Evolutionary conservation across 495 filamentous ascomycete species (phyloP), one percentile per base, ranked within the genome.

Genomic region (Aspergillus diversus): DNA sequence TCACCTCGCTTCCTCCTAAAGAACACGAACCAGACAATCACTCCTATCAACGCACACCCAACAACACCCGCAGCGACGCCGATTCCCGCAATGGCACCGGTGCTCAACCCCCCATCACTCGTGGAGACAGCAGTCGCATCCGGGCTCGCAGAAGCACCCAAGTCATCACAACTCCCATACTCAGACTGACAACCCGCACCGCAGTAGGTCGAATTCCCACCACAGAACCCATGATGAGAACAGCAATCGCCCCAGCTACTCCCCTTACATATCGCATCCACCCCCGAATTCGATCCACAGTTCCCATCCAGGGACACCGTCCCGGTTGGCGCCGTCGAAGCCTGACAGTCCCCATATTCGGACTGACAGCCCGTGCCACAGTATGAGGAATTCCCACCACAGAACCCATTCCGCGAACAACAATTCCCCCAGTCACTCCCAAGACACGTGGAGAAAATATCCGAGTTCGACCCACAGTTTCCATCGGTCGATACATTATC

Each of bases 21-120:
- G 46, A 58, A 53, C 1, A 55, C 15, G 2, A 61, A 33, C 61
- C 61, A 63, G 3, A 46, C 35, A 31, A 43, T 6, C 46, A 63
- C 33, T 5, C 52, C 61, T 2, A 63, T 33, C 15, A 63, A 21
- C 1, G 49, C 16, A 2, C 16, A 16, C 9, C 47, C 61, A 1
- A 32, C 61, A 0, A 53, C 55, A 11, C 47, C 54, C 15, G 61
- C 55, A 15, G 55, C 61, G 5, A 63, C 54, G 12, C 47, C 33
- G 34, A 63, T 63, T 5, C 61, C 61, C 15, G 61, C 61, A 8
- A 63, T 63, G 3, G 61, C 61, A 5, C 61, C 54, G 15, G 8
- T 54, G n/a, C 61, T 53, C 33, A 63, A 37, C 2, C 54, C 54
- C 1, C 33, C 52, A 11, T 7, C 32, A 34, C 27, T 27, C 31